Percentiles rank a stretch among this genome's conserved stretches.
Evolutionary conservation across 2,329 filamentous ascomycete species (phyloP).

Genomic region (Coniochaeta pulveracea): DNA sequence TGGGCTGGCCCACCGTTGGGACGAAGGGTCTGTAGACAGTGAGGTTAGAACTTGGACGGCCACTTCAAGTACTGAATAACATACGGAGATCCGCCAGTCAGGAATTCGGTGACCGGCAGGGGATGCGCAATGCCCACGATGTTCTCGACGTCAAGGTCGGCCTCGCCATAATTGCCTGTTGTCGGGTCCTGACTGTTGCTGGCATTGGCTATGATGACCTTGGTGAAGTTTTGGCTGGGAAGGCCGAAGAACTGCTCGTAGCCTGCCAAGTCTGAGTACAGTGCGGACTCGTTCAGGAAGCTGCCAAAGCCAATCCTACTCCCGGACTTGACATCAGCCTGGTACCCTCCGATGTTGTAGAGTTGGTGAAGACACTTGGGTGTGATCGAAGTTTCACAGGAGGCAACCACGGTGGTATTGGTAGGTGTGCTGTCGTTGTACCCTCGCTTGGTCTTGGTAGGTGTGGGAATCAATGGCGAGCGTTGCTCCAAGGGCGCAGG

Average conservation of each 20-base stretch:
- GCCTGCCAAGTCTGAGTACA: constrained; percentile 7
- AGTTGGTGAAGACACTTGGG: constrained; percentile 30
- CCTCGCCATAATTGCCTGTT: constrained; percentile 14
- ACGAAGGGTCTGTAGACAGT: constrained; percentile 17
- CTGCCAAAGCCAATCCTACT: constrained; percentile 32
- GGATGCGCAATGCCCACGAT: constrained; percentile 21
- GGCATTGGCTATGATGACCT: constrained; percentile 5
- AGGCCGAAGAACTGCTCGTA: constrained; percentile 7
- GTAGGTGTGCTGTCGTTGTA: constrained; percentile 1
- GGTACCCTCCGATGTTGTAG: constrained; percentile 32
- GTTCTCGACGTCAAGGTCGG: constrained; percentile 26
- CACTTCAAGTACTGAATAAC: constrained; percentile 18
- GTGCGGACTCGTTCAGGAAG: constrained; percentile 33
- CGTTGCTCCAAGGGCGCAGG: no score
- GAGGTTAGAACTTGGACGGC: constrained; percentile 8
- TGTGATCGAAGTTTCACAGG: constrained; percentile 21
- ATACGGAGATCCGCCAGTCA: constrained; percentile 13
- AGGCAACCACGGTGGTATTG: constrained; percentile 6
- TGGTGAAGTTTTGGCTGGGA: constrained; percentile 8
- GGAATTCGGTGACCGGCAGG: constrained; percentile 19
- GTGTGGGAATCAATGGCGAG: no score
- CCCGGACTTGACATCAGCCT: constrained; percentile 25
- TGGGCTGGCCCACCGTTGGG: constrained; percentile 15
- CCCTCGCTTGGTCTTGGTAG: constrained; percentile 2
- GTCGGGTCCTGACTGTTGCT: constrained; percentile 5